Evolutionary conservation across 2,329 filamentous ascomycete species (phyloP).

Genomic region (Botrytis galanthina): DNA sequence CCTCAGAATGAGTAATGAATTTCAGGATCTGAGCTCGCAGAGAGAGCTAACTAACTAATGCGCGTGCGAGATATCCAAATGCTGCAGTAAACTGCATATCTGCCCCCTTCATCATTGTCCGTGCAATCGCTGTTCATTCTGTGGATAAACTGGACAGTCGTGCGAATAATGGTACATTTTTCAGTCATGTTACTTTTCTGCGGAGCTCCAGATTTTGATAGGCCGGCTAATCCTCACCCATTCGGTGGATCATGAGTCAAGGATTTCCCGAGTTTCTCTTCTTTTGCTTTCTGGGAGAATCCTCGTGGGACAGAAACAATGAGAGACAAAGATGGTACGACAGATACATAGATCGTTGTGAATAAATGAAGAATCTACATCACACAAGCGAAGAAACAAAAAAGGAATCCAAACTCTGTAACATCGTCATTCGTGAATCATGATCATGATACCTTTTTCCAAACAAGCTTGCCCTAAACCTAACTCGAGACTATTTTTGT

Average conservation of each 20-base stretch:
- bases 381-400: background rate
- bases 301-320: background rate
- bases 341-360: background rate
- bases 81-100: background rate
- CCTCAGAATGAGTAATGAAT: background rate
- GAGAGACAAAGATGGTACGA: background rate
- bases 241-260: background rate
- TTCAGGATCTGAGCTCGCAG: background rate
- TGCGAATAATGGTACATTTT: background rate
- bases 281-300: background rate
- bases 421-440: background rate
- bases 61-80: constrained; percentile 1
- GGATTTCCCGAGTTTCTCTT: background rate
- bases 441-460: background rate
- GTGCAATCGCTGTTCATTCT: constrained; percentile 8
- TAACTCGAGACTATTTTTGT: background rate
- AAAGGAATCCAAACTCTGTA: background rate
- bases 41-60: background rate
- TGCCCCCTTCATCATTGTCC: constrained; percentile 13
- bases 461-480: background rate
- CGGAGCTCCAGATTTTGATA: background rate
- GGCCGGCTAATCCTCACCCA: background rate
- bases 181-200: constrained; percentile 9
- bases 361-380: background rate
- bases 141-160: background rate